A percentile compares a stretch with the other conserved stretches of the same genome.
Evolutionary conservation across 352 stramenopile species (phyloP).

Genomic region (Phytophthora boehmeriae): DNA sequence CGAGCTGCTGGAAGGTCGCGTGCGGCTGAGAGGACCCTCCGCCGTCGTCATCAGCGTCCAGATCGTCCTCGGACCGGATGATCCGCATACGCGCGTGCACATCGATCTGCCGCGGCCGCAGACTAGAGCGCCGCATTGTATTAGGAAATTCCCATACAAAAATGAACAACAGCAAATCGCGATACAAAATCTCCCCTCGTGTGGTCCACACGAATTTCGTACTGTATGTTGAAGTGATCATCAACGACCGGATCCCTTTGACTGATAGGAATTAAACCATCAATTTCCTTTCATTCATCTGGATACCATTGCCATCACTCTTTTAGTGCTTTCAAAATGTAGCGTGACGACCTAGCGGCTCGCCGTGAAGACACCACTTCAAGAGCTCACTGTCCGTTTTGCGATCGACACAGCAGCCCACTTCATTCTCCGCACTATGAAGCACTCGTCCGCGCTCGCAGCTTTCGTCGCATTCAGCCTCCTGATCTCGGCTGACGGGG

Average conservation of each 20-base stretch:
- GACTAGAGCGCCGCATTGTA: slow-evolving; percentile 79
- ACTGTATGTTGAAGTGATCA: not conserved
- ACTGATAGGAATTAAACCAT: not conserved
- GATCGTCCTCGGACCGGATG: slow-evolving; percentile 81
- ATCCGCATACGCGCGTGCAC: slow-evolving; percentile 87
- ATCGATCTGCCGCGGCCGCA: slow-evolving; percentile 88
- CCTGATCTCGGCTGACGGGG: slow-evolving; percentile 11
- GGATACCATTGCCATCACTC: not conserved
- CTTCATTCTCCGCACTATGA: slow-evolving; percentile 13
- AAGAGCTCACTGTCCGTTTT: not conserved
- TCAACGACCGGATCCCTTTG: not conserved
- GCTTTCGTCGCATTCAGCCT: slow-evolving; percentile 23
- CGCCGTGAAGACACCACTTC: not conserved
- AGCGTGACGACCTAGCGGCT: not conserved
- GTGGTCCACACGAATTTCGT: not conserved
- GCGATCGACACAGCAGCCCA: slow-evolving; percentile 2
- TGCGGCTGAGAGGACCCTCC: slow-evolving; percentile 38
- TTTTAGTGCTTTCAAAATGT: not conserved
- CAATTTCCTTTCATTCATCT: not conserved
- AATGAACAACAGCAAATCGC: not conserved
- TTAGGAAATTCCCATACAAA: slow-evolving; percentile 19
- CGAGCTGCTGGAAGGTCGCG: slow-evolving; percentile 76
- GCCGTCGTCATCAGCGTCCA: slow-evolving; percentile 71
- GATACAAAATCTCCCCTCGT: slow-evolving; percentile 4
- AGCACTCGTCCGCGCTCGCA: slow-evolving; percentile 13